phyloP scores from a whole-genome alignment of 2,329 filamentous ascomycete species.

The Cryoendolithus antarcticus region DNA sequence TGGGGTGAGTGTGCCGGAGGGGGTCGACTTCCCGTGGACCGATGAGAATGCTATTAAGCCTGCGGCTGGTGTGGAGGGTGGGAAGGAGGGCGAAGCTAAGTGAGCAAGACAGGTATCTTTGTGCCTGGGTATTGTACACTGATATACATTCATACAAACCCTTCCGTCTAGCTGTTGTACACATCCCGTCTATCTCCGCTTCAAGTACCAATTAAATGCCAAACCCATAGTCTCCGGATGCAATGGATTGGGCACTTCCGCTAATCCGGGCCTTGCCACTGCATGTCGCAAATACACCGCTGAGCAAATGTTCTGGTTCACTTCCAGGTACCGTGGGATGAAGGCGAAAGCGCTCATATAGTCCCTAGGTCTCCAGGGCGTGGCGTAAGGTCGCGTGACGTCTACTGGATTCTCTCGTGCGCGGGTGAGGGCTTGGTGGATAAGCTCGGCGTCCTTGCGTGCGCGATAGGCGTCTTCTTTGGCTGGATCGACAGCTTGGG shows the following conservation, averaged over 20 bases:
- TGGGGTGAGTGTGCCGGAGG: conserved; percentile 23
- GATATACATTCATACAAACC: too few relatives aligned
- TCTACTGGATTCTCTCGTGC: conserved; percentile 68
- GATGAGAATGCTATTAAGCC: not conserved
- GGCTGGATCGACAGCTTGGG: conserved; percentile 19
- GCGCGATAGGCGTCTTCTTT: conserved; percentile 35
- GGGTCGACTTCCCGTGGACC: conserved; percentile 21
- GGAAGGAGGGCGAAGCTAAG: too few relatives aligned
- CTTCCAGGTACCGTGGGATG: conserved; percentile 88
- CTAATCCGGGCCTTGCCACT: conserved; percentile 67
- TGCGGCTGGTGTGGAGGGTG: too few relatives aligned
- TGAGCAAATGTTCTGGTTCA: conserved; percentile 93
- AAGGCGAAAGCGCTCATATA: conserved; percentile 91
- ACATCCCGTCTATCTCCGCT: conserved; percentile 48
- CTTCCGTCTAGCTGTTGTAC: too few relatives aligned
- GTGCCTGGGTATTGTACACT: too few relatives aligned
- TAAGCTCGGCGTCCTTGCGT: conserved; percentile 44
- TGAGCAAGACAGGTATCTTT: too few relatives aligned
- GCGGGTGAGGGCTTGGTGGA: conserved; percentile 46
- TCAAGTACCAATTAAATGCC: conserved; percentile 89
- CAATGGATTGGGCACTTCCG: conserved; percentile 71
- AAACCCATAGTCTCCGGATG: conserved; percentile 56
- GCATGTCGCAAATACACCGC: conserved; percentile 93
- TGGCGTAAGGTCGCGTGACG: conserved; percentile 67
- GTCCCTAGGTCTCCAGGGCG: conserved; percentile 75